Percentiles rank a stretch among this genome's conserved stretches.
Evolutionary conservation across 371 early-diverging fungal genomes (phyloP).

Genomic region (Syncephalastrum sp.): DNA sequence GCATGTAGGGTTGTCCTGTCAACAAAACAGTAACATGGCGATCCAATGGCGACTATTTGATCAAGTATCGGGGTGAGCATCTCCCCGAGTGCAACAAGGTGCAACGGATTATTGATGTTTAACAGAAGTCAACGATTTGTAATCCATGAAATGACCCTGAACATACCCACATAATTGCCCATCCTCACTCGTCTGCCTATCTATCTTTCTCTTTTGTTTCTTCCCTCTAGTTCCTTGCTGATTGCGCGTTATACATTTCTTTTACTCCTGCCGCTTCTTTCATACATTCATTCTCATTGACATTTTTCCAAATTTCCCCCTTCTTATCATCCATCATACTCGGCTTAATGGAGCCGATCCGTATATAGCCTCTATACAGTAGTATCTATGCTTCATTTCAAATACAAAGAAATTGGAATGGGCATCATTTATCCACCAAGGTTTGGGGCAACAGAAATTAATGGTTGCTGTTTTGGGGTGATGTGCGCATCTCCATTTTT

Average conservation of each 20-base stretch:
- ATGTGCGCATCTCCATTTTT: too few species aligned
- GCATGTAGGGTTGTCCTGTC: constrained; percentile 39
- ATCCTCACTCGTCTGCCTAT: not conserved
- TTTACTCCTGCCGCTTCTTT: constrained; percentile 1
- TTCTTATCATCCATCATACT: too few species aligned
- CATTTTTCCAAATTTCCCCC: too few species aligned
- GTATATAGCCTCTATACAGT: too few species aligned
- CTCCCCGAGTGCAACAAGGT: constrained; percentile 44
- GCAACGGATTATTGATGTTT: constrained; percentile 26
- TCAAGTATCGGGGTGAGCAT: constrained; percentile 58
- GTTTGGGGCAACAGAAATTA: not conserved
- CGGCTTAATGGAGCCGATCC: too few species aligned
- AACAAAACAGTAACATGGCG: constrained; percentile 60
- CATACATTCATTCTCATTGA: not conserved
- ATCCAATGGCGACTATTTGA: constrained; percentile 51
- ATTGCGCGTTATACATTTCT: not conserved
- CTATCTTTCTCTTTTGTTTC: not conserved
- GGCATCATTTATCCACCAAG: constrained; percentile 8
- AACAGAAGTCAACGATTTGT: not conserved
- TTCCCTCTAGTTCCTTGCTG: not conserved
- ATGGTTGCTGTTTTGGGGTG: too few species aligned
- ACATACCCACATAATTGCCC: constrained; percentile 2
- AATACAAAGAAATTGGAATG: not conserved
- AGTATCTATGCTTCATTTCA: too few species aligned
- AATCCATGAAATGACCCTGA: not conserved